A percentile compares a stretch with the other conserved stretches of the same genome.
Conservation (phyloP, 148 eudicot genomes). For the Amaranthus palmeri region DNA sequence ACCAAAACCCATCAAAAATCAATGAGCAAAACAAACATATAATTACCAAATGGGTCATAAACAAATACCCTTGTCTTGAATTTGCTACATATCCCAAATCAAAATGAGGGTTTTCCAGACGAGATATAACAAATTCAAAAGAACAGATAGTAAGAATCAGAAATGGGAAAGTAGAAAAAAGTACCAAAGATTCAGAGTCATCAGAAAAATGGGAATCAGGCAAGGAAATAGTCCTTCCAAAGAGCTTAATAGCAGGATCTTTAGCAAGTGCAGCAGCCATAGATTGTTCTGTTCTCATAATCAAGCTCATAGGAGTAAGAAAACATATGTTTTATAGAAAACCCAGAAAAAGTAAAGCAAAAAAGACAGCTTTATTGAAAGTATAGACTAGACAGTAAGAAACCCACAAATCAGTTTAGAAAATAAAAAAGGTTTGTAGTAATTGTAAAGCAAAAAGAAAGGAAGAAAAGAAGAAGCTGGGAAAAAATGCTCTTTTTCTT, state of each 20-base stretch:
- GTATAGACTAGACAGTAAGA: constrained; percentile 7
- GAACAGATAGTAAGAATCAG: background rate
- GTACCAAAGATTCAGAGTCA: constrained; percentile 9
- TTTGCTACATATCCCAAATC: too few relatives aligned
- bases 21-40: too few relatives aligned
- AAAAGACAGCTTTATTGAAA: constrained; percentile 14
- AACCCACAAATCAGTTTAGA: constrained; percentile 15
- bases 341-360: constrained; percentile 5
- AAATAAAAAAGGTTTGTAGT: background rate
- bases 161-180: background rate
- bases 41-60: too few relatives aligned
- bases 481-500: constrained; percentile 20
- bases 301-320: background rate
- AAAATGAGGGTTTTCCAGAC: background rate
- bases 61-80: too few relatives aligned
- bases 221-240: constrained; percentile 30
- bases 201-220: constrained; percentile 15
- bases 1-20: background rate
- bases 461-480: background rate
- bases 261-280: constrained; percentile 22
- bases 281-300: constrained; percentile 4
- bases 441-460: background rate
- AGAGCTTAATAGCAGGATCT: constrained; percentile 34
- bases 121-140: background rate
- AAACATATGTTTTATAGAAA: constrained; percentile 9